Evolutionary conservation across 495 filamentous ascomycete species (phyloP).

Genomic region (Clohesyomyces aquaticus): DNA sequence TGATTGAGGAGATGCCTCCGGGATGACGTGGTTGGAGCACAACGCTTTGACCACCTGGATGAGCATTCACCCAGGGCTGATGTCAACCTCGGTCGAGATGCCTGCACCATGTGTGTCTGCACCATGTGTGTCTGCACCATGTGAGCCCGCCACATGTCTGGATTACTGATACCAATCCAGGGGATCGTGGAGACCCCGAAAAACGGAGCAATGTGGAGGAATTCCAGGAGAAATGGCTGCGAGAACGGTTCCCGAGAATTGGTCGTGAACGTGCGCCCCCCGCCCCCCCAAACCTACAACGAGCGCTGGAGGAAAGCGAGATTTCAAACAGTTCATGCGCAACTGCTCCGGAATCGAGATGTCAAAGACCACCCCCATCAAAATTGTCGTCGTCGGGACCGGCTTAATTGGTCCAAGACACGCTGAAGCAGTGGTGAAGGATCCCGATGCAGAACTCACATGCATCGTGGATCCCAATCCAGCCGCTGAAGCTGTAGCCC

Average conservation of each 20-base stretch:
- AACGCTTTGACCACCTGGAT: constrained; percentile 3
- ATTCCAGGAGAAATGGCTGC: constrained; percentile 1
- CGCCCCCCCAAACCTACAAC: too few species aligned
- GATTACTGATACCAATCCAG: too few species aligned
- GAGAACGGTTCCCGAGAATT: too few species aligned
- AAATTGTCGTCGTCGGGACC: constrained; percentile 58
- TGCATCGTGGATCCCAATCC: constrained; percentile 58
- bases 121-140: too few species aligned
- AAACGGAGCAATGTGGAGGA: too few species aligned
- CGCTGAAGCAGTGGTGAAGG: constrained; percentile 55
- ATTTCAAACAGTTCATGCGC: neutral
- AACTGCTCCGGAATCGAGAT: too few species aligned
- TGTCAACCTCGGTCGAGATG: neutral
- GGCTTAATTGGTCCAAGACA: constrained; percentile 65
- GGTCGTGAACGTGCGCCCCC: too few species aligned
- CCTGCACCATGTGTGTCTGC: neutral
- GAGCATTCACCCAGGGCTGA: neutral
- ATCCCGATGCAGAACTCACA: constrained; percentile 52
- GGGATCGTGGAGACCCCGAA: too few species aligned
- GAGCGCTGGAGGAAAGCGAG: neutral
- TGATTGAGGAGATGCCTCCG: neutral
- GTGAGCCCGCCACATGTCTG: too few species aligned
- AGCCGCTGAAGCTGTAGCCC: constrained; percentile 43
- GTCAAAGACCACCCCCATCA: constrained; percentile 23
- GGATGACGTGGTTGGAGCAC: constrained; percentile 4